Evolutionary conservation across 768 basidiomycete species (phyloP), one percentile per base, ranked within the genome.

Genomic region (Exsudoporus frostii): DNA sequence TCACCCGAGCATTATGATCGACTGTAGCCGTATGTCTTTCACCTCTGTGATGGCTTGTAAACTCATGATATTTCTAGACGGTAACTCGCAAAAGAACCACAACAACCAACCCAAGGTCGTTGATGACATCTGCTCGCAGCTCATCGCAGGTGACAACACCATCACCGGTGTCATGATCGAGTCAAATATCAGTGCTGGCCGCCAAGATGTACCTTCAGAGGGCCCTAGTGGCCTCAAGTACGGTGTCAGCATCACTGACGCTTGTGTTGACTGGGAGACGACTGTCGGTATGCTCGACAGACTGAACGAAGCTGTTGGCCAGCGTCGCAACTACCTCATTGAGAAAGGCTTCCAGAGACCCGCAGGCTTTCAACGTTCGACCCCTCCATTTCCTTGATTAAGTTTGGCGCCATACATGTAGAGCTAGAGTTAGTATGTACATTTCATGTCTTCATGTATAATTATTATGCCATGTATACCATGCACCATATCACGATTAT

Each of bases 161-260:
- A 88, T 99, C 71, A 91, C 91, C 5, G 96, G 96, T 42, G 92
- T 98, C 52, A 98, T 99, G 96, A 82, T 99, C 67, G 96, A 99
- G 74, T 90, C 88, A 13, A 89, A 98, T 70, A 86, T 99, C 72
- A 87, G 90, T 65, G 88, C 86, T 45, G 96, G 96, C 19, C 77
- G 85, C 54, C 96, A 99, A 74, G 89, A 93, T 60, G 89, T 96
- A 14, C 94, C 96, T 2, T 59, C 77, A 3, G 77, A 74, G 39
- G 89, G 93, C 7, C 86, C 88, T 0, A 59, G 72, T 17, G 80
- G 67, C 9, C 79, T 94, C 60, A 91, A 88, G 70, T 75, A 85
- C 52, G 91, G 91, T 48, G 83, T 95, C 49, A 88, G 85, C 57
- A 94, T 96, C 67, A 97, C 93, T 0, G 93, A 97, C 59, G 94